Conservation (phyloP, 148 eudicot species). For the Camellia granthamiana region DNA sequence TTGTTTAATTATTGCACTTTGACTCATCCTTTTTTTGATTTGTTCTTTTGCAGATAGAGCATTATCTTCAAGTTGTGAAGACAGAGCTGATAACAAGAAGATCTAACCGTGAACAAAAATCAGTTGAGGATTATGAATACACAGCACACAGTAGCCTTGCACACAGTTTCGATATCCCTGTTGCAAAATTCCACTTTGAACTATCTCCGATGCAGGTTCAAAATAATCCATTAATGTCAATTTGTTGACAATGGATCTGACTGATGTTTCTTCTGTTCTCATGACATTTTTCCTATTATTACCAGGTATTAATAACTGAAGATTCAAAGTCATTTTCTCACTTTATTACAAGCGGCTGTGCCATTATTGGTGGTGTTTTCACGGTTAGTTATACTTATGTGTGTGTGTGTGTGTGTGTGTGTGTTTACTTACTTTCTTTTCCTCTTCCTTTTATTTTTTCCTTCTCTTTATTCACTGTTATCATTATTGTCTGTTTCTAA, state of each 20-base stretch:
- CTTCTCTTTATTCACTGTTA: background rate
- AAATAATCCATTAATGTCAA: background rate
- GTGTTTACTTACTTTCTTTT: background rate
- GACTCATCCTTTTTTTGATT: background rate
- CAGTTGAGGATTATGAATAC: constrained; percentile 76
- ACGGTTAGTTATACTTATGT: constrained; percentile 51
- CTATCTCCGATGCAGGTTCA: constrained; percentile 93
- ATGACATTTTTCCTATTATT: constrained; percentile 10
- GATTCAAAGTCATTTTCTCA: constrained; percentile 74
- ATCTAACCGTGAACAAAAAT: constrained; percentile 27
- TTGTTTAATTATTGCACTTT: background rate
- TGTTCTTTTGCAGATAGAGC: constrained; percentile 71
- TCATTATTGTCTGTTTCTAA: background rate
- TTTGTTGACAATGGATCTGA: background rate
- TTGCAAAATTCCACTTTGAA: constrained; percentile 77
- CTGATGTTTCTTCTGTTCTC: background rate
- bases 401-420: background rate
- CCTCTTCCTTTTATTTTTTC: background rate
- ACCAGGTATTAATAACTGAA: constrained; percentile 70
- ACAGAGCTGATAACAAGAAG: constrained; percentile 62
- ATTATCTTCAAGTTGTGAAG: constrained; percentile 92
- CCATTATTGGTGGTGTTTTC: constrained; percentile 94
- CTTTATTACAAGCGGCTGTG: constrained; percentile 86
- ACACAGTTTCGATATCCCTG: constrained; percentile 67
- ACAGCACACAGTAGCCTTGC: constrained; percentile 88